phyloP scores from a whole-genome alignment of 805 yeast species.

The Suhomyces xylopsoci region DNA sequence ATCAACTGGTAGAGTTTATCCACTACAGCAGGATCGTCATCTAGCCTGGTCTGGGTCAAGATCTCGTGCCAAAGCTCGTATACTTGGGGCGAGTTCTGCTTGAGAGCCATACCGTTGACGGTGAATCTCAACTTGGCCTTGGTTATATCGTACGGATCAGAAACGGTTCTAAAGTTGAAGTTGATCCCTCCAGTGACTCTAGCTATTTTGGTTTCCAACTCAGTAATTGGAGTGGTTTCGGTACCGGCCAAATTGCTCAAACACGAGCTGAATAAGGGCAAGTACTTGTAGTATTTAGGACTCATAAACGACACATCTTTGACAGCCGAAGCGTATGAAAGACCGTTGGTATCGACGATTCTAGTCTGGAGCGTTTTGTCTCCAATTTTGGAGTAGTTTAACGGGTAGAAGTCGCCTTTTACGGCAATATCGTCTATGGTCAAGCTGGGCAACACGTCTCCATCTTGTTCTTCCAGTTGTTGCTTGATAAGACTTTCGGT shows the following conservation, averaged over 20 bases:
- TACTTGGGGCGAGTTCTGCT: conserved; percentile 57
- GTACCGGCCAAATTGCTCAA: conserved; percentile 87
- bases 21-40: conserved; percentile 38
- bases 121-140: conserved; percentile 53
- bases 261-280: conserved; percentile 77
- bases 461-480: conserved; percentile 69
- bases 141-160: conserved; percentile 50
- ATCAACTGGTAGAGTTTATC: conserved; percentile 73
- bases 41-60: conserved; percentile 65
- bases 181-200: conserved; percentile 81
- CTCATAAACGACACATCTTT: conserved; percentile 63
- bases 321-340: conserved; percentile 71
- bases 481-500: conserved; percentile 58
- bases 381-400: conserved; percentile 25
- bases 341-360: conserved; percentile 72
- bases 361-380: conserved; percentile 43
- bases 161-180: conserved; percentile 54
- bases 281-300: conserved; percentile 55
- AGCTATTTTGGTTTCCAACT: conserved; percentile 81
- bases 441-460: conserved; percentile 77
- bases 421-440: conserved; percentile 69
- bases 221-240: conserved; percentile 60
- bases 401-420: conserved; percentile 39
- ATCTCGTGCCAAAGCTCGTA: conserved; percentile 67
- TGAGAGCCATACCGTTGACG: conserved; percentile 67